These are phyloP conservation scores for Russula ochroleuca DNA, from an alignment of 768 basidiomycete species.

Conservation along the genomic window DNA sequence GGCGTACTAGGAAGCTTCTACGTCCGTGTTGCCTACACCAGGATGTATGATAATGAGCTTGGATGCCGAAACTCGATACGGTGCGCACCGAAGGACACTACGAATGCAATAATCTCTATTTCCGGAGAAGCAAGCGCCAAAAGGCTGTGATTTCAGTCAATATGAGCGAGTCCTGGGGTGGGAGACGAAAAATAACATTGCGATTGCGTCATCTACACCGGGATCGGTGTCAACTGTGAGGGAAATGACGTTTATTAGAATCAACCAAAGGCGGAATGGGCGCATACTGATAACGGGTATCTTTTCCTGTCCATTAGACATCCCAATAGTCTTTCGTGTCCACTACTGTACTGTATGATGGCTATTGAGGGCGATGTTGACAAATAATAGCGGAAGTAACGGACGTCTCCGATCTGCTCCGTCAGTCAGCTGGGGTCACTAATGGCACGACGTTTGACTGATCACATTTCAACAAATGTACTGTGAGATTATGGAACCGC, in stretches of 20 bases:
- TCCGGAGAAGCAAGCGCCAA: constrained; percentile 81
- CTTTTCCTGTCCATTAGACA: constrained; percentile 22
- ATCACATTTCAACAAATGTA: not conserved
- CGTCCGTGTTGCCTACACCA: constrained; percentile 63
- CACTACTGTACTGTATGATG: too few species aligned
- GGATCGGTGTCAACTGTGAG: constrained; percentile 79
- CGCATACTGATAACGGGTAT: constrained; percentile 66
- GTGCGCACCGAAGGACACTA: constrained; percentile 66
- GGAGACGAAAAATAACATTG: constrained; percentile 51
- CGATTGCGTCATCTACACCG: constrained; percentile 77
- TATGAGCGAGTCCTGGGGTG: not conserved
- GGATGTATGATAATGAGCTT: not conserved
- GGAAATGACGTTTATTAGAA: not conserved
- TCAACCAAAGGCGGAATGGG: not conserved
- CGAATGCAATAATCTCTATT: constrained; percentile 70
- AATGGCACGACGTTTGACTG: not conserved
- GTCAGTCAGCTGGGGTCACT: not conserved
- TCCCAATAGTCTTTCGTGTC: not conserved
- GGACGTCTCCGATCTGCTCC: constrained; percentile 9
- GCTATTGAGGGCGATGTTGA: not conserved
- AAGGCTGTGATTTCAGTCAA: constrained; percentile 43
- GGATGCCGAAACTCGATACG: not conserved
- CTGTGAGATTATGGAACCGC: not conserved
- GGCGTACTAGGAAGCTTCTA: constrained; percentile 56
- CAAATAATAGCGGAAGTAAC: not conserved